Evolutionary conservation across 2,329 filamentous ascomycete genomes (phyloP), one percentile per base, ranked within the genome.

Genomic region (Sarocladium kiliense): DNA sequence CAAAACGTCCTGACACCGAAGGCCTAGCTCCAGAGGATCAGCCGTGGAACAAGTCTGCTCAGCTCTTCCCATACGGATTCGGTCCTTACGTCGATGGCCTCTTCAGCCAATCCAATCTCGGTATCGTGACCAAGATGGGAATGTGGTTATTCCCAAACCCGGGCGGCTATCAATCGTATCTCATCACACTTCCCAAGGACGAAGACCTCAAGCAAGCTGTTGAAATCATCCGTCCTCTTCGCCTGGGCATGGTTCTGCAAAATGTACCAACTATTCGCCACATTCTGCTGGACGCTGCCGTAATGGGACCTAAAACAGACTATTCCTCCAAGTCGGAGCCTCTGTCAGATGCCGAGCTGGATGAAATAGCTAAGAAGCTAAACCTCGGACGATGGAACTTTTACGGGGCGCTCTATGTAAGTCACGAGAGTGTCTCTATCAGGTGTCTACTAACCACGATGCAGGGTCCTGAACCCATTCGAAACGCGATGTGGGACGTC

Each of bases 91-190:
- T 70, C 21, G 70, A 75, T 57, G 75, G 76, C 2, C 70, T 81
- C 14, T 81, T 82, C 59, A 71, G 74, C 0, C 78, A 81, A 61
- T 74, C 71, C 19, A 79, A 76, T 56, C 69, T 80, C 12, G 79
- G 78, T 30, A 76, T 81, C 34, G 74, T 80, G 6, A 77, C 75
- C 2, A 81, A 82, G 63, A 77, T 82, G 71, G 79, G 79, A 0
- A 71, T 81, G 54, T 65, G 67, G 54, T 58, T 70, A 56, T 72
- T 71, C 67, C 71, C 71, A 5, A 66, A 63, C 14, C 64, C 68
- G 2, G 63, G 64, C 0, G 65, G 60, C 1, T 66, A 72, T 58
- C 68, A 73, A 56, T 66, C 70, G 1, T 75, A 71, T 64, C 66
- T 68, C 63, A 63, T 74, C 55, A 73, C 71, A 0, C 71, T 73